Evolutionary conservation across 441 rosid species (phyloP).

Genomic region (Erodium chrysanthum): DNA sequence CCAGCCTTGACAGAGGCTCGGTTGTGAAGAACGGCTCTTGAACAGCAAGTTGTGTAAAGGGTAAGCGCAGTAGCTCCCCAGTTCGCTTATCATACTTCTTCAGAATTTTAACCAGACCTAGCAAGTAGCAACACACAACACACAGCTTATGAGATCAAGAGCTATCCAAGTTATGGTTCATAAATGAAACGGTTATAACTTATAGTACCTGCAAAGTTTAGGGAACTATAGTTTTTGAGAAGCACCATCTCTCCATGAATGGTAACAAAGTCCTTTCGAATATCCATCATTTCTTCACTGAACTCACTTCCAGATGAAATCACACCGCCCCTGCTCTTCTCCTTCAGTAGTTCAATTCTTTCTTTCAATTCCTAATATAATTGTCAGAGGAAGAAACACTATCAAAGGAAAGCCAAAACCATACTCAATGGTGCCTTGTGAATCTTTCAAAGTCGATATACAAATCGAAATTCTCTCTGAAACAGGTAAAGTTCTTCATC

Average conservation of each 20-base stretch:
- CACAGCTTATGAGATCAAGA: not conserved
- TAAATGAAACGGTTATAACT: slow-evolving; percentile 4
- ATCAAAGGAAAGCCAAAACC: slow-evolving; percentile 1
- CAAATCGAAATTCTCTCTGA: not conserved
- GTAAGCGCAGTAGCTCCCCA: slow-evolving; percentile 62
- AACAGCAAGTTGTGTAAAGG: slow-evolving; percentile 73
- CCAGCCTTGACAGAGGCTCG: slow-evolving; percentile 75
- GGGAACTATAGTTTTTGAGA: slow-evolving; percentile 84
- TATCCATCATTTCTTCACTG: slow-evolving; percentile 90
- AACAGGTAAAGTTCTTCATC: not conserved
- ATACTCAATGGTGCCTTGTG: not conserved
- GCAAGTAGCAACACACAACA: slow-evolving; percentile 16
- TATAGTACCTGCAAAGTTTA: slow-evolving; percentile 67
- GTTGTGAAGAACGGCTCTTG: slow-evolving; percentile 76
- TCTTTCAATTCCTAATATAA: slow-evolving; percentile 65
- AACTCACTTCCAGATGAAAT: slow-evolving; percentile 58
- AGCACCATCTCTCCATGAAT: slow-evolving; percentile 98
- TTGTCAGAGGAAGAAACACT: not conserved
- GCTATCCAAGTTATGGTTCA: no score
- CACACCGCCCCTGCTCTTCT: slow-evolving; percentile 41
- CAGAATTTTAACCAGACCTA: slow-evolving; percentile 76
- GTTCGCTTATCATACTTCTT: slow-evolving; percentile 90
- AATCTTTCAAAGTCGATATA: not conserved
- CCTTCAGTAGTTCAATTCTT: slow-evolving; percentile 59
- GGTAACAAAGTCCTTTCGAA: slow-evolving; percentile 75